These are phyloP conservation scores for Raphanus raphanistrum DNA, from an alignment of 345 rosid species.

Conservation along the genomic window DNA sequence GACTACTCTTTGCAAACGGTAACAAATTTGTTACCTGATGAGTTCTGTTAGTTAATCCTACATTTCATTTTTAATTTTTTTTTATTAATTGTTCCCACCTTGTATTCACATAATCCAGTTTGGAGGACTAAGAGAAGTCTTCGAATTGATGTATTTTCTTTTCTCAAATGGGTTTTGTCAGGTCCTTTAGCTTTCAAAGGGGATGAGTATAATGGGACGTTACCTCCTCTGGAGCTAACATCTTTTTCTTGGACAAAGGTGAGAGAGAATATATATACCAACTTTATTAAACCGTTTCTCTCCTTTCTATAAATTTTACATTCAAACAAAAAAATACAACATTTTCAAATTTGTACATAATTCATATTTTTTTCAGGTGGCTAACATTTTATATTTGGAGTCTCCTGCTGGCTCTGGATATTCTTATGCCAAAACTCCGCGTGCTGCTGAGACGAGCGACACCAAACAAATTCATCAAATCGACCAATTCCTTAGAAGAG, in stretches of 20 bases:
- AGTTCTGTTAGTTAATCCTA: neutral
- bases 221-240: conserved; percentile 60
- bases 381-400: conserved; percentile 71
- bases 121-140: neutral
- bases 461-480: conserved; percentile 48
- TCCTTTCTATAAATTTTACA: neutral
- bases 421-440: conserved; percentile 52
- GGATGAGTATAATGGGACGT: conserved; percentile 61
- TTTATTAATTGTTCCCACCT: no score
- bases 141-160: neutral
- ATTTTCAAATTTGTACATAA: neutral
- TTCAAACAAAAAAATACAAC: no score
- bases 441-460: conserved; percentile 50
- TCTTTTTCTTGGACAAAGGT: conserved; percentile 76
- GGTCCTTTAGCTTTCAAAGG: conserved; percentile 65
- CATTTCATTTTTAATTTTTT: neutral
- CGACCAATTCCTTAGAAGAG: conserved; percentile 55
- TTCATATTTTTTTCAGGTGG: conserved; percentile 41
- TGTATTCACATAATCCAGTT: neutral
- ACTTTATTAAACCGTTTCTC: no score
- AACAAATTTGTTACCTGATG: neutral
- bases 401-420: conserved; percentile 78
- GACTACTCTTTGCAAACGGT: conserved; percentile 60
- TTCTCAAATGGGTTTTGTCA: conserved; percentile 7
- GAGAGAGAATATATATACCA: neutral